Percentiles rank a stretch among this genome's conserved stretches.
phyloP scores from a whole-genome alignment of 2,329 filamentous ascomycete species.

The Acrodontium crateriforme region DNA sequence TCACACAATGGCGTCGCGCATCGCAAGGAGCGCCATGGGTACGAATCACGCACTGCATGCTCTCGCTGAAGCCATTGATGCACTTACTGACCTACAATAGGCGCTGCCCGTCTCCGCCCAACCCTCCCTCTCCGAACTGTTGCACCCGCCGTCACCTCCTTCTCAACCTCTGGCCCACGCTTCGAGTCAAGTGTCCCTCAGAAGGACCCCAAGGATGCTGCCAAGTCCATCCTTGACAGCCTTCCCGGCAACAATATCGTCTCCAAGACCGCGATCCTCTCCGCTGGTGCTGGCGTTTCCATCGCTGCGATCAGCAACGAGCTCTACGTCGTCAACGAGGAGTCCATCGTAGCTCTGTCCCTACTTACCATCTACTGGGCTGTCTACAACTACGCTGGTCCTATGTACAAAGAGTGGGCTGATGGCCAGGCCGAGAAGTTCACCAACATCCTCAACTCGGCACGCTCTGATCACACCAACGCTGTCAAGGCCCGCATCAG shows the following conservation, averaged over 20 bases:
- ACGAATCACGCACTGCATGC: conserved; percentile 28
- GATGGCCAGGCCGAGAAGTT: conserved; percentile 81
- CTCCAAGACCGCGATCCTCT: conserved; percentile 95
- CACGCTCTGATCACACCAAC: conserved; percentile 84
- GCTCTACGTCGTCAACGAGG: conserved; percentile 99
- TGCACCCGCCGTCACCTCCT: conserved; percentile 58
- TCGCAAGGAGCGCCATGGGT: conserved; percentile 93
- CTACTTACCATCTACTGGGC: conserved; percentile 85
- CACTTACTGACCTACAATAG: conserved; percentile 35
- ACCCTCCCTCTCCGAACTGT: conserved; percentile 61
- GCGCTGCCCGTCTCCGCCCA: conserved; percentile 62
- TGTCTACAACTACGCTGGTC: conserved; percentile 86
- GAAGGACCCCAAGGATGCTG: conserved; percentile 92
- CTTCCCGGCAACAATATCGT: conserved; percentile 83
- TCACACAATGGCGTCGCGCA: conserved; percentile 86
- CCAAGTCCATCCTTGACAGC: conserved; percentile 84
- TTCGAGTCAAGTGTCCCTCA: conserved; percentile 56
- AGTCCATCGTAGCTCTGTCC: conserved; percentile 87
- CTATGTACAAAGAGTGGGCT: conserved; percentile 85
- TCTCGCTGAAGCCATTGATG: conserved; percentile 5
- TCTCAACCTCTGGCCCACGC: conserved; percentile 53
- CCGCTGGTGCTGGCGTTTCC: conserved; percentile 76
- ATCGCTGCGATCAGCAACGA: conserved; percentile 97
- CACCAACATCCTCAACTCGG: conserved; percentile 86
- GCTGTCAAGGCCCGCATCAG: conserved; percentile 90